These are phyloP conservation scores for Capillidium heterosporum DNA, from an alignment of 371 early-diverging fungal genomes.

Conservation along the genomic window DNA sequence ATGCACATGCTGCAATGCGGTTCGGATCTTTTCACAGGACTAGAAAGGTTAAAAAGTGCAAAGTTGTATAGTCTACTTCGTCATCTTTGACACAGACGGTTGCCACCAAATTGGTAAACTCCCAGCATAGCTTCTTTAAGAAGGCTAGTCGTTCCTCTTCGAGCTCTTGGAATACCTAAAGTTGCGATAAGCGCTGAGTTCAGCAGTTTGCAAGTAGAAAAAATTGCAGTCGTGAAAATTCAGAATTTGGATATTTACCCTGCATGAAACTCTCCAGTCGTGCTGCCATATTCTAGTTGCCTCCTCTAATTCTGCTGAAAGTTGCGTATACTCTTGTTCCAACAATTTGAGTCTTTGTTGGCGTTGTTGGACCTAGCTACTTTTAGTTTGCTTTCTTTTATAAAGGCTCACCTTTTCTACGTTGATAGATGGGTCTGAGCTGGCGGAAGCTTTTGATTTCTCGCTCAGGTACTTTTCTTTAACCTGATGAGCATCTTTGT, in stretches of 20 bases:
- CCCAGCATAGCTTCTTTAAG: slow-evolving; percentile 54
- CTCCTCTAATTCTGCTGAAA: slow-evolving; percentile 18
- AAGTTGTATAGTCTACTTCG: slow-evolving; percentile 28
- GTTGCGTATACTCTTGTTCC: slow-evolving; percentile 25
- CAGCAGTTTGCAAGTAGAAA: background rate
- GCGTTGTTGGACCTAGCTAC: slow-evolving; percentile 10
- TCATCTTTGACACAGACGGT: slow-evolving; percentile 69
- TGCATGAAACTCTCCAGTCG: slow-evolving; percentile 8
- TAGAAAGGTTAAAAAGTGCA: background rate
- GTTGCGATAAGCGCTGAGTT: background rate
- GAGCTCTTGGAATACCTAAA: slow-evolving; percentile 54
- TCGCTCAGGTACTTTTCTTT: slow-evolving; percentile 26
- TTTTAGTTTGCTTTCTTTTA: background rate
- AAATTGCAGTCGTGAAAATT: background rate
- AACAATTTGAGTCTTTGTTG: slow-evolving; percentile 7
- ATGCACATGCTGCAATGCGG: background rate
- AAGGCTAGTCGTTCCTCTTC: slow-evolving; percentile 83
- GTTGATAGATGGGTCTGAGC: slow-evolving; percentile 9
- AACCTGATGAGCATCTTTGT: slow-evolving; percentile 3
- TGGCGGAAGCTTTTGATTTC: slow-evolving; percentile 15
- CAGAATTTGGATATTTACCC: background rate
- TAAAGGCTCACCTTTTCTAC: slow-evolving; percentile 6
- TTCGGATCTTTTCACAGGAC: slow-evolving; percentile 3
- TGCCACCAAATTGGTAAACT: slow-evolving; percentile 71
- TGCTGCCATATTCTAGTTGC: slow-evolving; percentile 23